Evolutionary conservation across 768 basidiomycete species (phyloP).

Genomic region (Harrya chromipes): DNA sequence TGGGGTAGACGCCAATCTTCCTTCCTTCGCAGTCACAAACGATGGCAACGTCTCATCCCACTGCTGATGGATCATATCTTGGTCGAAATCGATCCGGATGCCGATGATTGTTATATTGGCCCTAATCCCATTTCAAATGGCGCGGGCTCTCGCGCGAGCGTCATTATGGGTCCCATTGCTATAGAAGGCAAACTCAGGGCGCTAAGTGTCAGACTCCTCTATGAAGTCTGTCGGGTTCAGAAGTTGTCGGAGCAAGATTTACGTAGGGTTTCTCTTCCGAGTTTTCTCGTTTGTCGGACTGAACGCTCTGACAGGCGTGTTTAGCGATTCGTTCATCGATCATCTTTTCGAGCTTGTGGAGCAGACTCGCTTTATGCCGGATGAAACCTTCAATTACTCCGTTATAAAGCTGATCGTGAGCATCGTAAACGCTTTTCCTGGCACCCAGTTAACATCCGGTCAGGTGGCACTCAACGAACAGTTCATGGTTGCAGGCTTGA

Average conservation of each 20-base stretch:
- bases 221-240: slow-evolving; percentile 92
- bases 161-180: slow-evolving; percentile 49
- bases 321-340: slow-evolving; percentile 82
- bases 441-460: slow-evolving; percentile 5
- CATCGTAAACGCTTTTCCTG: slow-evolving; percentile 2
- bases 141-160: slow-evolving; percentile 35
- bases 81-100: slow-evolving; percentile 76
- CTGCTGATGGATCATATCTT: slow-evolving; percentile 81
- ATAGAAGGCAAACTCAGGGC: slow-evolving; percentile 82
- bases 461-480: slow-evolving; percentile 95
- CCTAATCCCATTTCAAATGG: slow-evolving; percentile 31
- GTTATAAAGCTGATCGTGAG: slow-evolving; percentile 92
- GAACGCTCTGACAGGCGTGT: slow-evolving; percentile 52
- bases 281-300: slow-evolving; percentile 3
- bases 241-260: slow-evolving; percentile 75
- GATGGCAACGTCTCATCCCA: slow-evolving; percentile 81
- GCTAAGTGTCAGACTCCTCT: slow-evolving; percentile 72
- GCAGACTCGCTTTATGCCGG: slow-evolving; percentile 79
- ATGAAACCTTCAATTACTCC: slow-evolving; percentile 93
- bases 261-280: slow-evolving; percentile 45
- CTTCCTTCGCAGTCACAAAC: slow-evolving; percentile 76
- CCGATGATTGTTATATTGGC: slow-evolving; percentile 56
- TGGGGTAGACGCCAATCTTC: slow-evolving; percentile 67
- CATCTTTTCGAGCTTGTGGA: slow-evolving; percentile 92
- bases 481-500: slow-evolving; percentile 89